Evolutionary conservation across 148 eudicot species (phyloP), one percentile per base, ranked within the genome.

Genomic region (Pharnaceum exiguum): DNA sequence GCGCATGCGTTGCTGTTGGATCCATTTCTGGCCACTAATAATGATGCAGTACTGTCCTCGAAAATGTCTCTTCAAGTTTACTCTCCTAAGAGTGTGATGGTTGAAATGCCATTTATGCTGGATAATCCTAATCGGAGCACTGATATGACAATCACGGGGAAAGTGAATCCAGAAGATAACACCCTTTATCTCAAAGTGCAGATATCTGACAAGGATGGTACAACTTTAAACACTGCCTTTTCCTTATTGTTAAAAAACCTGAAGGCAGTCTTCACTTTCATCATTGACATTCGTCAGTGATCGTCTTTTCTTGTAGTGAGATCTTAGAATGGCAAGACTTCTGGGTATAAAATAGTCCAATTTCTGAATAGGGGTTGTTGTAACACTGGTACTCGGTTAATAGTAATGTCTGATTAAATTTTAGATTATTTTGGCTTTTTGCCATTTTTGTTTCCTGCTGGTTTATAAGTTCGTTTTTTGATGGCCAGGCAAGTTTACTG

Each of bases 71-170:
- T 56, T 25, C 59, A 46, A 31, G 21, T 42, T 44, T 76, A 67
- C 29, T 24, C 63, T 17, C 51, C 72, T 3, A 67, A 50, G 17
- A 60, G 40, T 21, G 66, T 30, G 27, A 15, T 47, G 19, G 56
- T 37, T 15, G 69, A 75, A 32, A 30, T 37, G 57, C 79, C 78
- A 32, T 40, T 46, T 26, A 38, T 66, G 55, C 36, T 60, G 36
- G 69, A 62, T 43, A 45, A 53, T 55, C 46, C 59, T 54, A 38
- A 36, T 42, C 74, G 69, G 66, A 79, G 69, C 50, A 77, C 82
- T 0, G 62, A 83, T 26, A 85, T 89, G 96, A 81, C 77, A 5
- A 89, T 89, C 54, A 82, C 90, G 2, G 94, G 96, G 53, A 80
- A 83, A 6, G 57, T 81, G 73, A 76, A 82, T 57, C 75, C 77